Evolutionary conservation across 371 early-diverging fungal genomes (phyloP).

Genomic region (Rhizomucor miehei): DNA sequence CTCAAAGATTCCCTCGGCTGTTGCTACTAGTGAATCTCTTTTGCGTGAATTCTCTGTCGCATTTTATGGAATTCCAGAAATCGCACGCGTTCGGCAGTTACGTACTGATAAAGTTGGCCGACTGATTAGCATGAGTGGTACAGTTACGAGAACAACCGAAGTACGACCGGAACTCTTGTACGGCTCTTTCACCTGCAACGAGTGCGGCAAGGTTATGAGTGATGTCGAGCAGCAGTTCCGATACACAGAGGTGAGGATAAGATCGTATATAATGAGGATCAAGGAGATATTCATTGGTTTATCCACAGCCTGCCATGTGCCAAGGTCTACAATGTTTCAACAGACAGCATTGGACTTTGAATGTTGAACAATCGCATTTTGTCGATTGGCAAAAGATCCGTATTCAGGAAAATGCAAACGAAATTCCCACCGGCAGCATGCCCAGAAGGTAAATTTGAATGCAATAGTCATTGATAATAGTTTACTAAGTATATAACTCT

Average conservation of each 20-base stretch:
- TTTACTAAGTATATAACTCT: not conserved
- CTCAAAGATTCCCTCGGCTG: conserved; percentile 32
- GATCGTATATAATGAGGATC: not conserved
- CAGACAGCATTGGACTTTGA: conserved; percentile 78
- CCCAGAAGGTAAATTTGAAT: conserved; percentile 75
- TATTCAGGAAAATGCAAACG: conserved; percentile 97
- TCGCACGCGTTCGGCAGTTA: conserved; percentile 81
- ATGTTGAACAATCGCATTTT: conserved; percentile 88
- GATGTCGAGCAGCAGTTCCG: conserved; percentile 96
- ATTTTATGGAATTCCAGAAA: conserved; percentile 69
- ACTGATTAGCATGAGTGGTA: conserved; percentile 89
- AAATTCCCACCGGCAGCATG: conserved; percentile 98
- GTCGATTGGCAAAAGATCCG: conserved; percentile 98
- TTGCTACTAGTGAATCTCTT: conserved; percentile 21
- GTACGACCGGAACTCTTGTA: conserved; percentile 96
- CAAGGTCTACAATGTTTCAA: conserved; percentile 89
- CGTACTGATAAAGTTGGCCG: conserved; percentile 86
- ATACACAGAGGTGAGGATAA: conserved; percentile 81
- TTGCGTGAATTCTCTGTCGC: conserved; percentile 73
- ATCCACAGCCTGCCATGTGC: conserved; percentile 89
- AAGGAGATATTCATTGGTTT: not conserved
- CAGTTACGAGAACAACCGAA: conserved; percentile 98
- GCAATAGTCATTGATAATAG: not conserved
- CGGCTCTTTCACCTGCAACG: conserved; percentile 93
- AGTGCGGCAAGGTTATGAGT: conserved; percentile 81